Percentiles rank a stretch among this genome's conserved stretches.
Evolutionary conservation across 805 yeast genomes (phyloP).

Genomic region (Candida chilensis): DNA sequence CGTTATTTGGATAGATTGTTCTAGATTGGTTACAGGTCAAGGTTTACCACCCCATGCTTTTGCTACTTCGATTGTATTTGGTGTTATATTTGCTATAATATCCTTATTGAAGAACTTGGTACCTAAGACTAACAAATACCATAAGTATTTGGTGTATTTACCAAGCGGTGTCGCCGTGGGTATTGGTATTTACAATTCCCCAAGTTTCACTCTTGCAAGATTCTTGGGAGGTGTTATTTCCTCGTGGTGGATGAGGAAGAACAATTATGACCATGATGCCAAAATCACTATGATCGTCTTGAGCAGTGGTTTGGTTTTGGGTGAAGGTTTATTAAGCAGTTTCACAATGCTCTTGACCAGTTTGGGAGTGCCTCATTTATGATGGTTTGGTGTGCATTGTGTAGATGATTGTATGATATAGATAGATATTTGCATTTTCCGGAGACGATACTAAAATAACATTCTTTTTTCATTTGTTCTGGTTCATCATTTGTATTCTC

Average conservation of each 20-base stretch:
- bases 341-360: slow-evolving; percentile 72
- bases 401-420: too few relatives aligned
- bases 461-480: too few relatives aligned
- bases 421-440: too few relatives aligned
- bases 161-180: slow-evolving; percentile 98
- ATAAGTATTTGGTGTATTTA: slow-evolving; percentile 41
- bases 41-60: slow-evolving; percentile 80
- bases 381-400: too few relatives aligned
- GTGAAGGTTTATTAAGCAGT: slow-evolving; percentile 88
- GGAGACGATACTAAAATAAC: too few relatives aligned
- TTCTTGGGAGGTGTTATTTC: slow-evolving; percentile 80
- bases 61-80: slow-evolving; percentile 51
- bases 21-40: slow-evolving; percentile 83
- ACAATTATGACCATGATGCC: slow-evolving; percentile 22
- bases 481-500: too few relatives aligned
- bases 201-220: slow-evolving; percentile 88
- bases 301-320: slow-evolving; percentile 86
- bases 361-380: slow-evolving; percentile 53
- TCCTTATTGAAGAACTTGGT: slow-evolving; percentile 54
- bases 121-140: slow-evolving; percentile 27
- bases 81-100: slow-evolving; percentile 58
- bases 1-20: slow-evolving; percentile 93
- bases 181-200: slow-evolving; percentile 89
- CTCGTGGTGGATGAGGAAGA: slow-evolving; percentile 40
- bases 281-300: slow-evolving; percentile 76